phyloP scores from a whole-genome alignment of 441 rosid genomes.

The Populus trichocarpa region DNA sequence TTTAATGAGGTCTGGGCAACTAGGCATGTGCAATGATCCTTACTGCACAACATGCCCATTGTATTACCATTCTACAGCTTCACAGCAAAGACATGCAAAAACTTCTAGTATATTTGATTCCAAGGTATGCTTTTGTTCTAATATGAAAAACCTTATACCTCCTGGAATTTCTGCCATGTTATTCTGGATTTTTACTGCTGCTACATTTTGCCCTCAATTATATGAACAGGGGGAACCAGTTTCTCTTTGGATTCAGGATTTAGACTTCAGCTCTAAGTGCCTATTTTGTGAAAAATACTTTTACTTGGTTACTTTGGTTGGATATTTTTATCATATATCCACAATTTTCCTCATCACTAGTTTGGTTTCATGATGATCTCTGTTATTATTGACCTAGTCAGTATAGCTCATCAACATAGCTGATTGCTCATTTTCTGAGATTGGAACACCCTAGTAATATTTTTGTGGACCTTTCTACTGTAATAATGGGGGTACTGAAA shows the following conservation, averaged over 20 bases:
- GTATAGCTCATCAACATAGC: neutral
- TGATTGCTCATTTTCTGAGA: neutral
- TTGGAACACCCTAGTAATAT: neutral
- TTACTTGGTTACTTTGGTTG: neutral
- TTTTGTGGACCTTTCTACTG: neutral
- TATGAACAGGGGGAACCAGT: too few relatives aligned
- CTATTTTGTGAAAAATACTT: too few relatives aligned
- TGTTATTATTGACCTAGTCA: neutral
- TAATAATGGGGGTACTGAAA: neutral
- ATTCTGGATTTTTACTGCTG: neutral
- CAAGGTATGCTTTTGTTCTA: neutral
- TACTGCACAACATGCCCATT: constrained; percentile 93
- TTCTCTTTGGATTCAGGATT: too few relatives aligned
- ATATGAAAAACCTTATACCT: neutral
- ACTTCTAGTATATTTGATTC: neutral
- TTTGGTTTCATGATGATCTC: neutral
- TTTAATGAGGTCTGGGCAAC: constrained; percentile 72
- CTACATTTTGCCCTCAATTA: neutral
- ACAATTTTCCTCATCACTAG: neutral
- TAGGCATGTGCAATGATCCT: constrained; percentile 92
- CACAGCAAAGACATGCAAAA: neutral
- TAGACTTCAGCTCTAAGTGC: neutral
- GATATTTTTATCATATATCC: neutral
- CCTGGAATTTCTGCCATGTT: neutral
- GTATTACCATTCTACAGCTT: constrained; percentile 44